These are phyloP conservation scores for Fusarium continuum DNA, from an alignment of 2,329 filamentous ascomycete species.

Conservation along the genomic window DNA sequence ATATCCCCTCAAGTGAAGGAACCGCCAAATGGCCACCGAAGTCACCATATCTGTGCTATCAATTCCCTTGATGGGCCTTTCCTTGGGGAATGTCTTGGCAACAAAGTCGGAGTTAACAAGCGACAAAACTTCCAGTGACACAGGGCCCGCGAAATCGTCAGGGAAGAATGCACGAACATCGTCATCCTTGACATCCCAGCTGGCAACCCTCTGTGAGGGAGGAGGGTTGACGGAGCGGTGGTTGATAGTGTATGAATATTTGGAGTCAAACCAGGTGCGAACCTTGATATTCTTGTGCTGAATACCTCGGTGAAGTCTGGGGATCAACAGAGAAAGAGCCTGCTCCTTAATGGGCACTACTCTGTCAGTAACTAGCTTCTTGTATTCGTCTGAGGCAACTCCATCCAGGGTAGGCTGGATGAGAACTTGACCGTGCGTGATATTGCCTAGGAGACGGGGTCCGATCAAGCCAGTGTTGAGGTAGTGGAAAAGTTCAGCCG, in stretches of 20 bases:
- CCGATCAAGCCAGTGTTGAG: constrained; percentile 84
- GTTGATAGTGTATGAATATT: constrained; percentile 73
- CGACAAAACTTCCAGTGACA: constrained; percentile 70
- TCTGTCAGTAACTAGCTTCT: constrained; percentile 76
- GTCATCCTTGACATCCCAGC: constrained; percentile 78
- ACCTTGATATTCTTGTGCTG: constrained; percentile 80
- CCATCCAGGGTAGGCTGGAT: constrained; percentile 88
- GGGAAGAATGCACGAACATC: constrained; percentile 60
- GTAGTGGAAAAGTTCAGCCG: constrained; percentile 91
- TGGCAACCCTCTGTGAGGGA: constrained; percentile 58
- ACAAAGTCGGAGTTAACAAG: constrained; percentile 76
- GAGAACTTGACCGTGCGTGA: constrained; percentile 80
- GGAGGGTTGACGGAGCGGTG: constrained; percentile 60
- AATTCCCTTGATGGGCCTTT: constrained; percentile 67
- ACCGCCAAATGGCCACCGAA: constrained; percentile 83
- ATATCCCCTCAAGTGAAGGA: constrained; percentile 89
- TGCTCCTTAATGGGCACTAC: constrained; percentile 79
- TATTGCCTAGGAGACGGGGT: constrained; percentile 80
- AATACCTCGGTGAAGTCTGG: constrained; percentile 83
- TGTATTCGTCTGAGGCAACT: constrained; percentile 81
- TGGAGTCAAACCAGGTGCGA: constrained; percentile 84
- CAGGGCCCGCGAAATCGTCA: constrained; percentile 51
- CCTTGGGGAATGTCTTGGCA: constrained; percentile 71
- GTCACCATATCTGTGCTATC: constrained; percentile 72
- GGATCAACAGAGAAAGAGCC: constrained; percentile 79